Evolutionary conservation across 192 early-diverging fungal species (phyloP).

Genomic region (Rhizoclosmatium sp.): DNA sequence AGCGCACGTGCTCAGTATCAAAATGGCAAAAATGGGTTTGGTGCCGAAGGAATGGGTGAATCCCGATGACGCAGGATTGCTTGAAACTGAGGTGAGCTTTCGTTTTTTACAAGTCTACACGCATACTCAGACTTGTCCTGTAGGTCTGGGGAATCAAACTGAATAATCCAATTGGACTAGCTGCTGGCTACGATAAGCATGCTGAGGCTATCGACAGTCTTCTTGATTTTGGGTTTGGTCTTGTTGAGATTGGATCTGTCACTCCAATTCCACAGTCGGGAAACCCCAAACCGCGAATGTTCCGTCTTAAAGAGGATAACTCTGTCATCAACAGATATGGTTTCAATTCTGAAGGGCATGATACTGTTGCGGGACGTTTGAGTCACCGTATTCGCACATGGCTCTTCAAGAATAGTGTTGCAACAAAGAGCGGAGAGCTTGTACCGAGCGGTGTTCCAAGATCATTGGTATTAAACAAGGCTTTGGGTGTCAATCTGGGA

Average conservation of each 20-base stretch:
- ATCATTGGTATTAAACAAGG: conserved; percentile 63
- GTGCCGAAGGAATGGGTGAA: conserved; percentile 64
- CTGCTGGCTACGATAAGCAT: conserved; percentile 94
- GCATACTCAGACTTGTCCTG: not conserved
- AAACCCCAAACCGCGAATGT: conserved; percentile 86
- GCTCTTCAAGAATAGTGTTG: conserved; percentile 34
- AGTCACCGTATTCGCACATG: conserved; percentile 69
- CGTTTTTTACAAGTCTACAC: not conserved
- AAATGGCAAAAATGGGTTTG: conserved; percentile 66
- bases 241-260: conserved; percentile 90
- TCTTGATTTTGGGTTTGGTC: conserved; percentile 85
- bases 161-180: conserved; percentile 83
- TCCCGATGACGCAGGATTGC: conserved; percentile 55
- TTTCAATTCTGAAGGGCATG: conserved; percentile 85
- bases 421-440: not conserved
- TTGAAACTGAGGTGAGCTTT: conserved; percentile 59
- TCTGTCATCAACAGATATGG: conserved; percentile 92
- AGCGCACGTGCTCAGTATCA: conserved; percentile 75
- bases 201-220: conserved; percentile 85
- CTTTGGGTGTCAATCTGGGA: conserved; percentile 88
- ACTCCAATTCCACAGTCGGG: conserved; percentile 88
- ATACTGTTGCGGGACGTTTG: conserved; percentile 68
- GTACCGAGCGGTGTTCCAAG: conserved; percentile 49
- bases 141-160: conserved; percentile 78
- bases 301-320: conserved; percentile 74